Conservation (phyloP, 176 grass and related monocot species). For the Zizania latifolia region DNA sequence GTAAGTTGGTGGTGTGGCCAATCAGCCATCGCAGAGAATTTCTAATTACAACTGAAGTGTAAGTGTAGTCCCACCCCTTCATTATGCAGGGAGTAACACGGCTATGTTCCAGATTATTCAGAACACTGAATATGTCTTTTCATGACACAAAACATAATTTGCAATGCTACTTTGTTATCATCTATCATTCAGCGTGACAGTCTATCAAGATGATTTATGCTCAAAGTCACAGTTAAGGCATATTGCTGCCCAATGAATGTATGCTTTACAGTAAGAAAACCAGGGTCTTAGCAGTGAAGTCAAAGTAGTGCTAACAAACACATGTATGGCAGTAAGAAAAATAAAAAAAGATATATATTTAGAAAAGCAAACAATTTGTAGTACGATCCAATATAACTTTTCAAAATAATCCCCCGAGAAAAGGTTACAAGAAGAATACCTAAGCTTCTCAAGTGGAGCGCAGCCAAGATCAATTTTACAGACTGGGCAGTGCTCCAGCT, state of each 20-base stretch:
- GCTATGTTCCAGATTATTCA: conserved; percentile 12
- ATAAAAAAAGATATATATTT: conserved; percentile 28
- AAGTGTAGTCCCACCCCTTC: background rate
- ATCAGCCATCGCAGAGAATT: background rate
- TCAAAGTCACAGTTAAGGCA: background rate
- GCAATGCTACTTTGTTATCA: background rate
- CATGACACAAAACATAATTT: no score
- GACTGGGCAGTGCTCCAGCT: conserved; percentile 61
- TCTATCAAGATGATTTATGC: background rate
- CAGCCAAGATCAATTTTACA: conserved; percentile 74
- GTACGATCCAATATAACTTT: background rate
- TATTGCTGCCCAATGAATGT: conserved; percentile 14
- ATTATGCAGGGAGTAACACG: background rate
- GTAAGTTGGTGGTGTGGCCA: no score
- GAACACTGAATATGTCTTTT: background rate
- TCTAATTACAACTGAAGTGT: conserved; percentile 3
- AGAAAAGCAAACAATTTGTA: conserved; percentile 12
- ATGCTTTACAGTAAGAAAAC: conserved; percentile 15
- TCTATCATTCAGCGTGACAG: background rate
- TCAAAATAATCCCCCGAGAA: background rate
- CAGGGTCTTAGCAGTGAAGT: background rate
- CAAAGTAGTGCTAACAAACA: conserved; percentile 17
- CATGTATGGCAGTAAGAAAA: background rate
- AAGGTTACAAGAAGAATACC: conserved; percentile 44
- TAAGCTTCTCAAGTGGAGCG: conserved; percentile 62